These are phyloP conservation scores for Stephanodiscus triporus DNA, from an alignment of 108 stramenopile genomes.

Conservation along the genomic window DNA sequence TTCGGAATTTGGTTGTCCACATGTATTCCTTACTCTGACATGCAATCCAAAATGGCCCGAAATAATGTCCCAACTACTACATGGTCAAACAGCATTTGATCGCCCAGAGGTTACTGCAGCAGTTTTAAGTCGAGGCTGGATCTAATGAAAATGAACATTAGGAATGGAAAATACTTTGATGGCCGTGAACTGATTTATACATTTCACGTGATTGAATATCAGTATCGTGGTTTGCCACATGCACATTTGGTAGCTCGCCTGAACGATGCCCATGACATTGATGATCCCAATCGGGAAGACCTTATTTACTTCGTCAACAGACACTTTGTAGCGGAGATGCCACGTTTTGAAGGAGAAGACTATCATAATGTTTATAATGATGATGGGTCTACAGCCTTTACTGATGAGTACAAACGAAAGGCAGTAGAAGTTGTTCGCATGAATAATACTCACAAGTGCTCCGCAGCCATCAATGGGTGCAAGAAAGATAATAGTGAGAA, in stretches of 20 bases:
- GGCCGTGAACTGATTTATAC: background rate
- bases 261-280: background rate
- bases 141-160: background rate
- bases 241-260: background rate
- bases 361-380: background rate
- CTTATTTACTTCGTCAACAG: background rate
- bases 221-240: slow-evolving; percentile 2
- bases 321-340: background rate
- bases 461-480: background rate
- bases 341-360: background rate
- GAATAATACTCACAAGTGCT: background rate
- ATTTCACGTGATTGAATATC: background rate
- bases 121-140: slow-evolving; percentile 1
- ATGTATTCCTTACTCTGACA: background rate
- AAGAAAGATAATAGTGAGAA: background rate
- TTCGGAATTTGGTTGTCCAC: background rate
- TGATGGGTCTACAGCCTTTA: background rate
- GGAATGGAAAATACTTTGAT: slow-evolving; percentile 10
- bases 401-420: background rate
- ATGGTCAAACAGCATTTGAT: no score
- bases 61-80: background rate
- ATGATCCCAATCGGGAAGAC: background rate
- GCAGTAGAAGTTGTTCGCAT: background rate
- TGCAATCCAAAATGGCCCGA: slow-evolving; percentile 1
- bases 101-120: background rate